Conservation (phyloP, 78 protist genomes). For the Isochrysis galbana region DNA sequence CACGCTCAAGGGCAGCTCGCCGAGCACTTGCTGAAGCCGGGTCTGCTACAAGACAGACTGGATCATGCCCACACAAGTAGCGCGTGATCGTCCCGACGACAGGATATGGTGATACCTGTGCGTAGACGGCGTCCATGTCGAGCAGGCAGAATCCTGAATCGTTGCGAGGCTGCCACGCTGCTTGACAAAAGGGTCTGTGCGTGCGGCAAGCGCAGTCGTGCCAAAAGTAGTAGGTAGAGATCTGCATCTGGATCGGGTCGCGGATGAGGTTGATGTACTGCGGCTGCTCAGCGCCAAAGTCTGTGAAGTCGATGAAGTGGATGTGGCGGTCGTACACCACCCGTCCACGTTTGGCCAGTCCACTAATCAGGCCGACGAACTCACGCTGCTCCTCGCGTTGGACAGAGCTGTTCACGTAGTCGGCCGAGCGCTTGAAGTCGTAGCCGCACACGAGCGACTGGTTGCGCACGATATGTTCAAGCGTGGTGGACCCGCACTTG, state of each 20-base stretch:
- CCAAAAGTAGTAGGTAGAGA: background rate
- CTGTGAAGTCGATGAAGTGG: background rate
- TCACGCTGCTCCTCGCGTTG: background rate
- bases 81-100: background rate
- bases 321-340: conserved; percentile 1
- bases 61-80: background rate
- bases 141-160: background rate
- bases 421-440: background rate
- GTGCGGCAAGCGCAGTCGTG: background rate
- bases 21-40: background rate
- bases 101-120: background rate
- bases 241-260: background rate
- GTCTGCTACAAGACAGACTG: background rate
- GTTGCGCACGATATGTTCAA: background rate
- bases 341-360: background rate
- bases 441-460: background rate
- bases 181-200: background rate
- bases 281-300: background rate
- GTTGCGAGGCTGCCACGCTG: background rate
- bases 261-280: background rate
- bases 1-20: background rate
- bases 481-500: conserved; percentile 11
- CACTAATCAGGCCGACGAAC: background rate
- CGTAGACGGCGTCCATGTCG: background rate
- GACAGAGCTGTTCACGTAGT: background rate